Conservation (phyloP, 331 rosid species). For the Telfairia occidentalis region DNA sequence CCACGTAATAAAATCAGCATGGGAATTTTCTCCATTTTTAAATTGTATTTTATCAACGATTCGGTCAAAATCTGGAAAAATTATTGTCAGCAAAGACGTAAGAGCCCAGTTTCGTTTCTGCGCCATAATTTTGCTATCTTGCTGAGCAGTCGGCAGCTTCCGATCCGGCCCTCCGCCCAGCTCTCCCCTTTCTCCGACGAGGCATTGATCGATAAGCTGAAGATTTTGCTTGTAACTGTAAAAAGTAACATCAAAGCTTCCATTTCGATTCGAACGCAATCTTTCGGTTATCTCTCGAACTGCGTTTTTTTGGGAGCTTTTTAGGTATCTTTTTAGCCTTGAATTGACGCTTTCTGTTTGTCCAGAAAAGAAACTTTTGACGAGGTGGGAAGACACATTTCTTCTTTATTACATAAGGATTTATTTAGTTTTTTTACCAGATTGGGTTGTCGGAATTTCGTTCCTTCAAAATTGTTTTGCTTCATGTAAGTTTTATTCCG, state of each 20-base stretch:
- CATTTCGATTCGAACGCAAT: not conserved
- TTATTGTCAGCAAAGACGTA: not conserved
- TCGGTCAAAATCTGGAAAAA: not conserved
- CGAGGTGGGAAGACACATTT: not conserved
- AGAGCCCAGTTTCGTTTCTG: not conserved
- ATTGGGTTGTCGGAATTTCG: not conserved
- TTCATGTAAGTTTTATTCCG: not conserved
- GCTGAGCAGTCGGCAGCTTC: not conserved
- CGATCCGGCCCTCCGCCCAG: not conserved
- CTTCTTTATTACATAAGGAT: not conserved
- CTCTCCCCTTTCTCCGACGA: not conserved
- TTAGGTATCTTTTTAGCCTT: constrained; percentile 6
- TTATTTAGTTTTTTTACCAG: not conserved
- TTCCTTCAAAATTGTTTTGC: not conserved
- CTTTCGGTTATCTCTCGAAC: not conserved
- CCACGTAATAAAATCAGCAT: not conserved
- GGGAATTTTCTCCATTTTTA: not conserved
- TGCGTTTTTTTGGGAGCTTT: not conserved
- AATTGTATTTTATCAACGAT: not conserved
- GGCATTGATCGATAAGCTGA: not conserved
- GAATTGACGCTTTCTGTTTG: not conserved
- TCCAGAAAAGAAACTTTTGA: not conserved
- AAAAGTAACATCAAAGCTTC: constrained; percentile 1
- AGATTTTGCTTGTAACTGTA: constrained; percentile 13
- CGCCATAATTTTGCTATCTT: constrained; percentile 11